Base-by-base conservation (phyloP, 129 eudicot genomes). In the Scalesia atractyloides region DNA sequence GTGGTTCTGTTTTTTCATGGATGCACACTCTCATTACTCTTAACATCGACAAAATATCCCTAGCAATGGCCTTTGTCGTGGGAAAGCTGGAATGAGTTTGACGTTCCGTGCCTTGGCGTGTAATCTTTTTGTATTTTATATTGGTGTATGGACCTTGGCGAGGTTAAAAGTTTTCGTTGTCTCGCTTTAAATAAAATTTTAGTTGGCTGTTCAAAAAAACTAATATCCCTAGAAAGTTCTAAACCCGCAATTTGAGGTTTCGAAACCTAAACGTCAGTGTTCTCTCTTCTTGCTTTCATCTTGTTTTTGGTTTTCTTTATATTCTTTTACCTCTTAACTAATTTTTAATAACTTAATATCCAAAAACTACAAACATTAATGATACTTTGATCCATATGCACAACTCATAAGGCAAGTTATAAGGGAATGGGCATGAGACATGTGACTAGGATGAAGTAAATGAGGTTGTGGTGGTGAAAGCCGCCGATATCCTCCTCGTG, bases 361-460 rank as follows among this genome's bases (percentile, higher is more conserved):
- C 5, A 54, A 19, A 19, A 54, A 19, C 14, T 54, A 54, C 1
- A 54, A 18, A 18, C 15, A 18, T 18, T 54, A 8, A 19, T 54
- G 61, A 54, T 18, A 19, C 15, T 54, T 14, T 9, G 37, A 22
- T 22, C n/a, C 16, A 58, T 24, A 58, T 58, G 3, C 64, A 58
- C 22, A n/a, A 37, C 44, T 37, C 64, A 58, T 24, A 58, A 58
- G n/a, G 13, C 43, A 37, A 5, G 8, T 18, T 54, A 26, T 59
- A 66, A 76, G n/a, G 69, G 5, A 69, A 69, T 51, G 65, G 2
- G 76, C 81, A 77, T 20, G 81, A 69, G 57, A 69, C 76, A 51
- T 69, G 76, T 70, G 76, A 77, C 36, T 50, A 12, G 16, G 51
- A 76, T 68, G 19, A n/a, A 68, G 70, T 59, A 60, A 76, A 58